Conservation (phyloP, 2,329 filamentous ascomycete genomes). For the Pseudocercospora fijiensis region DNA sequence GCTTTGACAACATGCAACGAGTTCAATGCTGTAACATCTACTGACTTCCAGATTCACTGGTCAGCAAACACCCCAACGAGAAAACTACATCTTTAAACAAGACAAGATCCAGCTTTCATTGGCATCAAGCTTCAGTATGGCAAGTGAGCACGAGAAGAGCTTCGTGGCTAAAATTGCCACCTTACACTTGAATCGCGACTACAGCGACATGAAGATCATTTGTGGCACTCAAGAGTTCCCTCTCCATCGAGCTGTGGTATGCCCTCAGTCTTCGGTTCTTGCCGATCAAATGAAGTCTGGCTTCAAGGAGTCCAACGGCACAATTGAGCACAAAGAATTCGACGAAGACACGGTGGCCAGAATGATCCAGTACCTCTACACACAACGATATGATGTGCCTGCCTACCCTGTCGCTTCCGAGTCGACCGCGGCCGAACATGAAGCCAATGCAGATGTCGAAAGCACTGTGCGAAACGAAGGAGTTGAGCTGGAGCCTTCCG, state of each 20-base stretch:
- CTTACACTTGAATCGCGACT: background rate
- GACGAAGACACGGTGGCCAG: background rate
- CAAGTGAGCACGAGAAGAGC: background rate
- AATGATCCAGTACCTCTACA: slow-evolving; percentile 12
- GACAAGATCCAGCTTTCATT: background rate
- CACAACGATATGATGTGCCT: background rate
- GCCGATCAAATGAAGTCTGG: background rate
- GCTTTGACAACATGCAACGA: no score
- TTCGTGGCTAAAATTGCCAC: background rate
- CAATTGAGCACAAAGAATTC: slow-evolving; percentile 2
- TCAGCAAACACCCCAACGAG: no score
- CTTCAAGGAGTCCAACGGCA: background rate
- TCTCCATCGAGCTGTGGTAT: slow-evolving; percentile 6
- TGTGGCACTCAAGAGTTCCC: background rate
- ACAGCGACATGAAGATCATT: slow-evolving; percentile 10
- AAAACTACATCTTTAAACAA: no score
- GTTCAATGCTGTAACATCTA: background rate
- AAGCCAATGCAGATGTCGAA: background rate
- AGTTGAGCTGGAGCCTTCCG: background rate
- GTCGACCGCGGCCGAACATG: background rate
- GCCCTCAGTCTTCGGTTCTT: background rate
- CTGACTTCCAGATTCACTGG: background rate
- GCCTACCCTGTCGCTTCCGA: background rate
- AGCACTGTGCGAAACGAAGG: background rate
- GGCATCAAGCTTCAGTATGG: background rate